Evolutionary conservation across 345 rosid species (phyloP).

Genomic region (Streptanthus diversifolius): DNA sequence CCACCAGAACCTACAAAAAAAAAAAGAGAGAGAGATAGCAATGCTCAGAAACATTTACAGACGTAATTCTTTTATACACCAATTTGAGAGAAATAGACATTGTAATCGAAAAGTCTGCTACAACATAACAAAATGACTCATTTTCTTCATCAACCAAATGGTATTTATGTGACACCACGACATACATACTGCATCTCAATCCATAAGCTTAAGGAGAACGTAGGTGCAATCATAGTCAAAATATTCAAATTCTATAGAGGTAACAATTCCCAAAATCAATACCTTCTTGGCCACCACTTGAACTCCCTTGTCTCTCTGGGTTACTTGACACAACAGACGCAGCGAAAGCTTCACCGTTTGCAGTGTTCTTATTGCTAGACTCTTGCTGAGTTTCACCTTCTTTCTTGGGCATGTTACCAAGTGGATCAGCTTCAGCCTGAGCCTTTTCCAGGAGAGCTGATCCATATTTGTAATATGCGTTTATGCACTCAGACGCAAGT

Average conservation of each 20-base stretch:
- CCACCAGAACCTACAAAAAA: constrained; percentile 40
- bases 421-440: constrained; percentile 89
- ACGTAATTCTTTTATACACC: neutral
- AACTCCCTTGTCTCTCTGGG: constrained; percentile 47
- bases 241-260: neutral
- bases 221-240: neutral
- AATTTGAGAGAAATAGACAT: neutral
- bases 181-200: neutral
- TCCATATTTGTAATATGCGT: constrained; percentile 77
- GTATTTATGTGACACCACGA: neutral
- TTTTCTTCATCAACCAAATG: neutral
- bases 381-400: constrained; percentile 40
- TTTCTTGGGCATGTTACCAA: constrained; percentile 70
- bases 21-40: neutral
- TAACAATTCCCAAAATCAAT: neutral
- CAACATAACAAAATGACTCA: neutral
- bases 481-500: constrained; percentile 62
- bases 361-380: constrained; percentile 34
- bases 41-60: neutral
- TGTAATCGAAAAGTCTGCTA: neutral
- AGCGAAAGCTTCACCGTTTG: constrained; percentile 46
- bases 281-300: constrained; percentile 48
- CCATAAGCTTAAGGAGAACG: neutral
- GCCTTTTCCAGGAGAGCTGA: constrained; percentile 77
- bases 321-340: constrained; percentile 47